Evolutionary conservation across 768 basidiomycete species (phyloP).

Genomic region (Boletus edulis): DNA sequence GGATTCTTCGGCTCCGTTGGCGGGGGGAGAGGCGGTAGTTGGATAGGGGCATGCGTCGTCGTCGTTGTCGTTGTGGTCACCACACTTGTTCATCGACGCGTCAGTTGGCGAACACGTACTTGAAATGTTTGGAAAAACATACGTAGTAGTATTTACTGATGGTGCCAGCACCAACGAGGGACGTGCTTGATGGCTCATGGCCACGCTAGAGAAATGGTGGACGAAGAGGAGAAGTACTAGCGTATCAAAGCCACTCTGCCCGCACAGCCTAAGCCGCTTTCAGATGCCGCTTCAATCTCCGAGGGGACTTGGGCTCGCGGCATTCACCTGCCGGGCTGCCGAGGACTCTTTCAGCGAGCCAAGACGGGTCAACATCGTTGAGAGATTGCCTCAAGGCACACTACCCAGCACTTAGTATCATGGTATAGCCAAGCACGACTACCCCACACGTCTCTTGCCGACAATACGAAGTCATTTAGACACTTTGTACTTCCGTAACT

Average conservation of each 20-base stretch:
- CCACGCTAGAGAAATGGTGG: conserved; percentile 30
- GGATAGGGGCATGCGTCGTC: conserved; percentile 87
- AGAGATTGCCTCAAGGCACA: neutral
- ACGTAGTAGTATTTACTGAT: conserved; percentile 85
- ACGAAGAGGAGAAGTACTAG: conserved; percentile 20
- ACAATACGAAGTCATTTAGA: neutral
- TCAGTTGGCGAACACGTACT: conserved; percentile 11
- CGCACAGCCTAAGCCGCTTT: conserved; percentile 30
- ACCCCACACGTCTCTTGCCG: neutral
- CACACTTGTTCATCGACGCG: conserved; percentile 50
- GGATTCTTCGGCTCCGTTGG: conserved; percentile 72
- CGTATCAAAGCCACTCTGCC: conserved; percentile 34
- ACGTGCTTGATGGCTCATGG: conserved; percentile 62
- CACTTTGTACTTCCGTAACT: neutral
- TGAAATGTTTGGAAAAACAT: conserved; percentile 28
- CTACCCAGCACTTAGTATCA: neutral
- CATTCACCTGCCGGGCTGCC: conserved; percentile 23
- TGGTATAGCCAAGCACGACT: neutral
- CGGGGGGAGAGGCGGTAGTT: conserved; percentile 68
- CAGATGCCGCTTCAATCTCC: conserved; percentile 23
- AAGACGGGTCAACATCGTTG: neutral
- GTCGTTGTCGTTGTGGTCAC: conserved; percentile 92
- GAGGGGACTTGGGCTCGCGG: conserved; percentile 10
- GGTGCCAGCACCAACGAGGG: conserved; percentile 74
- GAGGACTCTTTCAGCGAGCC: neutral